A percentile compares a stretch with the other conserved stretches of the same genome.
Conservation (phyloP, 805 yeast species). For the Candida golubevii region DNA sequence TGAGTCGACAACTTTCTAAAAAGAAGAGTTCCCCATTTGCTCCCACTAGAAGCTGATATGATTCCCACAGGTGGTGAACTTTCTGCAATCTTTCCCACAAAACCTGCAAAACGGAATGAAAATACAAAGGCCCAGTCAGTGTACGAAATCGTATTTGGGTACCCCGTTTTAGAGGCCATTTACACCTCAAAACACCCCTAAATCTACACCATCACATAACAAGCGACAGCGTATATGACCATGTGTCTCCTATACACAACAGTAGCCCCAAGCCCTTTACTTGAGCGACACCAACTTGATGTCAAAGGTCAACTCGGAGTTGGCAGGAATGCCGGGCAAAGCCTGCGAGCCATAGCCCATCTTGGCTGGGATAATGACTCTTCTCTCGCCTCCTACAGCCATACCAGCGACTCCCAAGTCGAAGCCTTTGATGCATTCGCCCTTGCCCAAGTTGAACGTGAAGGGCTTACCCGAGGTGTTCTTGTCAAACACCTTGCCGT, state of each 20-base stretch:
- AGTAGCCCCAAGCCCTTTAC: constrained; percentile 34
- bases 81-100: too few species aligned
- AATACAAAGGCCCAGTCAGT: too few species aligned
- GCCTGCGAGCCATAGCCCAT: constrained; percentile 95
- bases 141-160: too few species aligned
- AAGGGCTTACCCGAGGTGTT: constrained; percentile 98
- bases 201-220: too few species aligned
- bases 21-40: too few species aligned
- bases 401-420: constrained; percentile 98
- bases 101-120: too few species aligned
- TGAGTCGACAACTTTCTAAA: too few species aligned
- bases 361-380: constrained; percentile 91
- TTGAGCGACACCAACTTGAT: constrained; percentile 89
- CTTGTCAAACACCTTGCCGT: constrained; percentile 95
- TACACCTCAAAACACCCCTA: background rate
- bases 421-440: constrained; percentile 98
- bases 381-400: constrained; percentile 98
- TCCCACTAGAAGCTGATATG: too few species aligned
- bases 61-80: too few species aligned
- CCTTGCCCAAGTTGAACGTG: constrained; percentile 84
- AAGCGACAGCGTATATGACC: too few species aligned
- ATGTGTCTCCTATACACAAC: background rate
- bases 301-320: constrained; percentile 94
- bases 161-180: too few species aligned
- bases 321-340: constrained; percentile 96